Percentiles rank a stretch among this genome's conserved stretches.
Evolutionary conservation across 2,329 filamentous ascomycete genomes (phyloP).

Genomic region (Fusarium transvaalense): DNA sequence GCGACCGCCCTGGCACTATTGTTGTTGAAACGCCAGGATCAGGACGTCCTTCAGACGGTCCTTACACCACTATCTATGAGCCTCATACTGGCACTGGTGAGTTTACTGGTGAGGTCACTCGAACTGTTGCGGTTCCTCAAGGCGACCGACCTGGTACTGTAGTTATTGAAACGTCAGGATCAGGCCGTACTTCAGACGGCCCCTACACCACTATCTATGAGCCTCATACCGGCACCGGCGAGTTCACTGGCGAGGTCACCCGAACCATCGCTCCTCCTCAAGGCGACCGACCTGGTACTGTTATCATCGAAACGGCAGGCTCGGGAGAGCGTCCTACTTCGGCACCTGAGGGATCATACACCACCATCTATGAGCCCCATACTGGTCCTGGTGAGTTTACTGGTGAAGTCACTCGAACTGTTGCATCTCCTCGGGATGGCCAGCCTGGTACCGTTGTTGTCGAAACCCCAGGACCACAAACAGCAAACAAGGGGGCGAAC

Average conservation of each 20-base stretch:
- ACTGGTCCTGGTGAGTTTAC: constrained; percentile 24
- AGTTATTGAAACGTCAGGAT: constrained; percentile 26
- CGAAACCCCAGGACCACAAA: constrained; percentile 21
- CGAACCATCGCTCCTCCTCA: constrained; percentile 19
- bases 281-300: constrained; percentile 23
- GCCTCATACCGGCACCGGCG: constrained; percentile 18
- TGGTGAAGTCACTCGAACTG: constrained; percentile 7
- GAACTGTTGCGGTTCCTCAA: constrained; percentile 18
- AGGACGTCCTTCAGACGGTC: constrained; percentile 2
- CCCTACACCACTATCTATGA: constrained; percentile 32
- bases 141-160: constrained; percentile 26
- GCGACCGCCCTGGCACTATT: constrained; percentile 24
- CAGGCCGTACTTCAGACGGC: background rate
- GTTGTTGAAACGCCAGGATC: constrained; percentile 24
- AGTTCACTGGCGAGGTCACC: constrained; percentile 14
- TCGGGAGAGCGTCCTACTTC: background rate
- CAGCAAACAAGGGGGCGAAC: constrained; percentile 18
- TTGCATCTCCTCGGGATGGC: constrained; percentile 5
- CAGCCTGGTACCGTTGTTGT: constrained; percentile 33
- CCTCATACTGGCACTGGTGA: constrained; percentile 24
- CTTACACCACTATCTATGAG: constrained; percentile 25
- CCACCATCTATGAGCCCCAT: constrained; percentile 29
- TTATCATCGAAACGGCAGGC: constrained; percentile 26
- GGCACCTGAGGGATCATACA: background rate
- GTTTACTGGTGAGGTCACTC: constrained; percentile 14